A percentile compares a stretch with the other conserved stretches of the same genome.
Conservation (phyloP, 2,329 filamentous ascomycete species). For the Teratosphaeria pseudoeucalypti region DNA sequence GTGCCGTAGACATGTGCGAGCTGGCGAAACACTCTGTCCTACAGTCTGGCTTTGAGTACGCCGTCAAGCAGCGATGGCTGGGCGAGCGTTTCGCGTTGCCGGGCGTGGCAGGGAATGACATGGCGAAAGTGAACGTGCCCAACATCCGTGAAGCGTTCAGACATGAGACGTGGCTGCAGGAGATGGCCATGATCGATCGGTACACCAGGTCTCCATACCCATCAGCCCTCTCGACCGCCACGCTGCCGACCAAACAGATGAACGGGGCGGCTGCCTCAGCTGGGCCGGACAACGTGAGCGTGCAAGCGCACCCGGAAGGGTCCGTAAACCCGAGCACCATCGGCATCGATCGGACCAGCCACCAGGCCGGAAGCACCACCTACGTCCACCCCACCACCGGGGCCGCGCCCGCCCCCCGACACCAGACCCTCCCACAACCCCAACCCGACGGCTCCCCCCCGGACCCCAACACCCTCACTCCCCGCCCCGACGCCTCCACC, state of each 20-base stretch:
- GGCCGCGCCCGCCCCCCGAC: background rate
- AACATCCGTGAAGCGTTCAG: constrained; percentile 85
- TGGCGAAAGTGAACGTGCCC: constrained; percentile 93
- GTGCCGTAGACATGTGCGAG: constrained; percentile 96
- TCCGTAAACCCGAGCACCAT: background rate
- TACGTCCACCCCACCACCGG: background rate
- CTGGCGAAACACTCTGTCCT: constrained; percentile 90
- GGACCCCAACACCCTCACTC: background rate
- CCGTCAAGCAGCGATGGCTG: constrained; percentile 85
- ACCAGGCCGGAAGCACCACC: background rate
- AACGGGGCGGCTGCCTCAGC: background rate
- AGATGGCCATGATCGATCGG: constrained; percentile 59
- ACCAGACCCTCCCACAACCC: background rate
- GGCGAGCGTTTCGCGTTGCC: constrained; percentile 67
- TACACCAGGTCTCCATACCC: constrained; percentile 27
- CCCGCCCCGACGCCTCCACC: background rate
- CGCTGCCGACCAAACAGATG: background rate
- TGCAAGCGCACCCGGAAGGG: background rate
- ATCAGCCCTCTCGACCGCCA: background rate
- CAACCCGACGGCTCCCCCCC: background rate
- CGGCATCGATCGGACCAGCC: background rate
- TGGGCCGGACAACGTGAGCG: background rate
- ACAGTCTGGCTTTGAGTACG: constrained; percentile 86
- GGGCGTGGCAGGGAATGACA: constrained; percentile 76
- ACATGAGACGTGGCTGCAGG: constrained; percentile 73